phyloP scores from a whole-genome alignment of 495 filamentous ascomycete genomes.

The Trichoderma virens region DNA sequence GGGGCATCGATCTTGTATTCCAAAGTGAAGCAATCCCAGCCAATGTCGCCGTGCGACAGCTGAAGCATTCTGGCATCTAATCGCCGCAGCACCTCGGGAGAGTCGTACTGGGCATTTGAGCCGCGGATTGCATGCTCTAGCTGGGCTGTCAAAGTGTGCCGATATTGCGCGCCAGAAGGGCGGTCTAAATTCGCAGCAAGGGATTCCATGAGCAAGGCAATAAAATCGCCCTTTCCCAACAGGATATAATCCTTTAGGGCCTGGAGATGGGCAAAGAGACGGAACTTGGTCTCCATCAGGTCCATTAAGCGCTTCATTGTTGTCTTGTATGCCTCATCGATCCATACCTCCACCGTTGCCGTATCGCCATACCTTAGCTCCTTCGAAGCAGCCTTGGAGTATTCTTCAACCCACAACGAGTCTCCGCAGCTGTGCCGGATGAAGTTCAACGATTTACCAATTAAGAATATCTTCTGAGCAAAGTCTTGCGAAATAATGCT shows the following conservation, averaged over 20 bases:
- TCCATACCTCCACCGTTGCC: constrained; percentile 79
- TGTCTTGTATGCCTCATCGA: constrained; percentile 94
- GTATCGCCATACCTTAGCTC: constrained; percentile 93
- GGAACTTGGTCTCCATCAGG: constrained; percentile 90
- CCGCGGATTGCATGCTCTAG: constrained; percentile 95
- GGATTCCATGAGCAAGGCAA: constrained; percentile 94
- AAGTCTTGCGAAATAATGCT: constrained; percentile 88
- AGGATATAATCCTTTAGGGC: constrained; percentile 94
- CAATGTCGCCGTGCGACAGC: constrained; percentile 90
- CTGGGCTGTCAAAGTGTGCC: constrained; percentile 93
- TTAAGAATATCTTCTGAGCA: constrained; percentile 90
- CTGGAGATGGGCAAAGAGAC: constrained; percentile 82
- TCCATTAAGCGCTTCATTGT: constrained; percentile 94
- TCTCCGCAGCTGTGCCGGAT: constrained; percentile 93
- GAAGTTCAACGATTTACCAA: constrained; percentile 97
- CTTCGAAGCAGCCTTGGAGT: constrained; percentile 89
- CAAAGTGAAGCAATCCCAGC: constrained; percentile 98
- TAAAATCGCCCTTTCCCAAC: constrained; percentile 94
- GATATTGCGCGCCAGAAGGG: constrained; percentile 89
- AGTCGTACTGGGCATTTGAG: constrained; percentile 94
- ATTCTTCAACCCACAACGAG: constrained; percentile 89
- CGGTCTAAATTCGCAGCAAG: constrained; percentile 86
- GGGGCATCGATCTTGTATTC: constrained; percentile 98
- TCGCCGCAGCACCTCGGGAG: constrained; percentile 82
- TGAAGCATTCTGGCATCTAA: constrained; percentile 96